Percentiles rank a stretch among this genome's conserved stretches.
Conservation (phyloP, 805 yeast genomes). For the Ogataea dorogensis region DNA sequence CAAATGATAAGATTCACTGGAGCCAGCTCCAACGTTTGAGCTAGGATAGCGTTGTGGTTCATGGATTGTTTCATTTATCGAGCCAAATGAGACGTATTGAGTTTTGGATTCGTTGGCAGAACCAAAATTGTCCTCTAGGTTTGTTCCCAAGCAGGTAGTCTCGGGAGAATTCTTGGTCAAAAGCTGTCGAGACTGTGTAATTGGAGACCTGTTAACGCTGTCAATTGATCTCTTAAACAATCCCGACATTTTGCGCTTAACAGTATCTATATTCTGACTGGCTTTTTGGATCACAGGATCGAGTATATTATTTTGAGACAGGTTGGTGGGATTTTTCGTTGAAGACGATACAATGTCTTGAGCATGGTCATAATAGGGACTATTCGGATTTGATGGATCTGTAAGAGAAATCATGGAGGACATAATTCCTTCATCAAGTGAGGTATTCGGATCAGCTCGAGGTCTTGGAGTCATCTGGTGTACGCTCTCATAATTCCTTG, state of each 20-base stretch:
- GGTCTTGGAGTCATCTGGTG: constrained; percentile 21
- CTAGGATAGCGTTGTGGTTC: no score
- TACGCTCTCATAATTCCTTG: constrained; percentile 10
- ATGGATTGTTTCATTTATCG: constrained; percentile 33
- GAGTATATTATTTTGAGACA: constrained; percentile 19
- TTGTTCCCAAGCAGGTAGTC: no score
- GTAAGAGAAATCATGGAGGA: constrained; percentile 24
- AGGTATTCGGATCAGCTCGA: constrained; percentile 18
- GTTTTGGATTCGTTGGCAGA: constrained; percentile 21
- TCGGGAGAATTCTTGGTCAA: no score
- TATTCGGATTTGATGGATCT: constrained; percentile 22
- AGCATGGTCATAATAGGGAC: constrained; percentile 24
- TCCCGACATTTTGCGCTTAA: constrained; percentile 29
- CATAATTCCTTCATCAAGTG: constrained; percentile 14
- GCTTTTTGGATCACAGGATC: constrained; percentile 27
- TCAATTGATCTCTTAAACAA: constrained; percentile 28
- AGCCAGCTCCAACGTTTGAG: no score
- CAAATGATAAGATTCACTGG: no score
- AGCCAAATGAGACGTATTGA: constrained; percentile 42
- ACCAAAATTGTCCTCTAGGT: no score
- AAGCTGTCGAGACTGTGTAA: background rate
- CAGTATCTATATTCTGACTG: constrained; percentile 26
- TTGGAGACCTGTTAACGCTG: constrained; percentile 13
- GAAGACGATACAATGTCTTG: constrained; percentile 9
- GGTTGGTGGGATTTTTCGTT: constrained; percentile 7